Conservation (phyloP, 495 filamentous ascomycete genomes). For the Penicillium mononematosum region DNA sequence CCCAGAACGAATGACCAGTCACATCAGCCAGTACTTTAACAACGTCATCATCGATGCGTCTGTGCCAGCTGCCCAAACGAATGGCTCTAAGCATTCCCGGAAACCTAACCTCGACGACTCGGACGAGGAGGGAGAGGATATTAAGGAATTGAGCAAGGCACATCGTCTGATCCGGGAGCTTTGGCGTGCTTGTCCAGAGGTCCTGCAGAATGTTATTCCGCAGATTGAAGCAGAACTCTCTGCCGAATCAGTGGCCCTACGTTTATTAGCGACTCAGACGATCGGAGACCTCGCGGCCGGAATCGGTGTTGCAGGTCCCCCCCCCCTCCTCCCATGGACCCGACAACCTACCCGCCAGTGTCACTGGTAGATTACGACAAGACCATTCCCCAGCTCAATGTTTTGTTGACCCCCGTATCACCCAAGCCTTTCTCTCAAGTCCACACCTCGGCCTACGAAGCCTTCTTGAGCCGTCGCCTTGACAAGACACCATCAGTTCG, state of each 20-base stretch:
- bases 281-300: constrained; percentile 91
- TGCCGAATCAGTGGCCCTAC: constrained; percentile 82
- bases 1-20: constrained; percentile 88
- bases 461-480: constrained; percentile 75
- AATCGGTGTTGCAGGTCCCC: constrained; percentile 84
- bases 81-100: constrained; percentile 48
- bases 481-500: constrained; percentile 82
- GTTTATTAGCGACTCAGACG: constrained; percentile 85
- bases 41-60: constrained; percentile 91
- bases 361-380: constrained; percentile 60
- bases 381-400: constrained; percentile 53
- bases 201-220: constrained; percentile 89
- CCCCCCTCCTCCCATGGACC: constrained; percentile 71
- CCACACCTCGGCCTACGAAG: constrained; percentile 72
- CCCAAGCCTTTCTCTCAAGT: constrained; percentile 80
- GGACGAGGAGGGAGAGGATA: constrained; percentile 81
- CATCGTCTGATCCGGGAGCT: constrained; percentile 87
- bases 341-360: constrained; percentile 74
- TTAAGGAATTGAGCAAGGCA: constrained; percentile 84
- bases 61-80: constrained; percentile 36
- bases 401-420: constrained; percentile 74
- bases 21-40: constrained; percentile 94
- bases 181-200: constrained; percentile 86
- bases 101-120: constrained; percentile 61
- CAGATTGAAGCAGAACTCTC: constrained; percentile 91